Conservation (phyloP, 805 yeast genomes). For the Peterozyma toletana region DNA sequence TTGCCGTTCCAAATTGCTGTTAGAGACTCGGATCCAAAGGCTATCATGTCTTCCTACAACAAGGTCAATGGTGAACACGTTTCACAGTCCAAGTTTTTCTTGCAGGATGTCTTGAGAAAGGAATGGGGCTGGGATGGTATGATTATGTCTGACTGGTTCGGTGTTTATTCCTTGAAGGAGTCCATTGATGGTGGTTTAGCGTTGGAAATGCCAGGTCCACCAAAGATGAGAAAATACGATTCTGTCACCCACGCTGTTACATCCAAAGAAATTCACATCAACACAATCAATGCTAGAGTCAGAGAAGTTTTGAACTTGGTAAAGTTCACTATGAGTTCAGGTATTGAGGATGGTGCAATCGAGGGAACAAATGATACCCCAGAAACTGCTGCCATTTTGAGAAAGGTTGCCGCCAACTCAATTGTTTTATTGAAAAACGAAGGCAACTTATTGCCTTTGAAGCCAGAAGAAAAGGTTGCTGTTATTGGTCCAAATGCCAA, state of each 20-base stretch:
- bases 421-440: slow-evolving; percentile 54
- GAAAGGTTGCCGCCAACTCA: slow-evolving; percentile 42
- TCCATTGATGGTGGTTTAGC: slow-evolving; percentile 50
- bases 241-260: slow-evolving; percentile 33
- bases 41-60: slow-evolving; percentile 59
- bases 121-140: slow-evolving; percentile 56
- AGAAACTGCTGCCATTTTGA: slow-evolving; percentile 33
- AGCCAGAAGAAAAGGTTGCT: slow-evolving; percentile 29
- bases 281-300: slow-evolving; percentile 40
- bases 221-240: slow-evolving; percentile 34
- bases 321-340: slow-evolving; percentile 32
- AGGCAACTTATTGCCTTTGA: slow-evolving; percentile 34
- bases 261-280: slow-evolving; percentile 30
- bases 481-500: slow-evolving; percentile 53
- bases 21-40: slow-evolving; percentile 41
- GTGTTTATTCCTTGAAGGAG: slow-evolving; percentile 40
- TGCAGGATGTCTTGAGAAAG: slow-evolving; percentile 38
- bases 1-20: slow-evolving; percentile 58
- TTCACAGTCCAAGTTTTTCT: slow-evolving; percentile 34
- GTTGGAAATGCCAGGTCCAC: slow-evolving; percentile 64
- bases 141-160: slow-evolving; percentile 61
- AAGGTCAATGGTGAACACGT: slow-evolving; percentile 56
- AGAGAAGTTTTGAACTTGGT: slow-evolving; percentile 39
- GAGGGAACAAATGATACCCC: slow-evolving; percentile 35
- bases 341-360: slow-evolving; percentile 32